These are phyloP conservation scores for Vigna mungo DNA, from an alignment of 306 rosid species.

Conservation along the genomic window DNA sequence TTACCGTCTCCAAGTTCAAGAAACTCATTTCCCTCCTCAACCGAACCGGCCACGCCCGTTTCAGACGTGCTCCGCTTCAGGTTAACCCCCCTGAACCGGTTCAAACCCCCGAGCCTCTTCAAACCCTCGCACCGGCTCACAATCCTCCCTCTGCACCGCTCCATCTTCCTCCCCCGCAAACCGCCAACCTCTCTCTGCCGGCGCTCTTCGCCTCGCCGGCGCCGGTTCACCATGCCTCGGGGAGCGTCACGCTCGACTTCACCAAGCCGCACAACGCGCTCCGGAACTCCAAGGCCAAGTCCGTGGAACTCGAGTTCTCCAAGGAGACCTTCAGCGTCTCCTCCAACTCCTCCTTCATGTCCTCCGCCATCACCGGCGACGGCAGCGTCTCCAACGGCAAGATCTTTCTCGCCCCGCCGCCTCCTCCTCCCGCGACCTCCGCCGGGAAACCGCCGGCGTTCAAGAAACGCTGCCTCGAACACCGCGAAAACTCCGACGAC, in stretches of 20 bases:
- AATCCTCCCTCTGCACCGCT: not conserved
- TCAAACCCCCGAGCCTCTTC: not conserved
- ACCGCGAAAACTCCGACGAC: slow-evolving; percentile 65
- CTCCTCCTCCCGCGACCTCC: slow-evolving; percentile 49
- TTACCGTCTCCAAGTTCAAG: slow-evolving; percentile 78
- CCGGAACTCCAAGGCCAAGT: slow-evolving; percentile 56
- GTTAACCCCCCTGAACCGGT: not conserved
- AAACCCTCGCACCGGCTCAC: not conserved
- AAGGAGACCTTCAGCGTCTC: slow-evolving; percentile 85
- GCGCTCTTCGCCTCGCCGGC: not conserved
- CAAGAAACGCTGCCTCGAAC: slow-evolving; percentile 81
- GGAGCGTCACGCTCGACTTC: slow-evolving; percentile 76
- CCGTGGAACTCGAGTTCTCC: slow-evolving; percentile 66
- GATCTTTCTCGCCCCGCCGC: slow-evolving; percentile 56
- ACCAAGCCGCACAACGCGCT: slow-evolving; percentile 60
- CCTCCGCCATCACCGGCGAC: slow-evolving; percentile 91
- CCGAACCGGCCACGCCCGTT: slow-evolving; percentile 94
- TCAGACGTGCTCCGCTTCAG: slow-evolving; percentile 78
- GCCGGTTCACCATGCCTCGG: slow-evolving; percentile 33
- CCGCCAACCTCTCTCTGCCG: not conserved
- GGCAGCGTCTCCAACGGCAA: slow-evolving; percentile 89
- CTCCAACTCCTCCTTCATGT: slow-evolving; percentile 85
- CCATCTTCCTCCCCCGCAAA: not conserved
- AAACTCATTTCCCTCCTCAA: slow-evolving; percentile 72
- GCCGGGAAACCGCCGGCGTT: slow-evolving; percentile 68